Base-by-base conservation (phyloP, 164 flowering plant species). In the Platanus orientalis region DNA sequence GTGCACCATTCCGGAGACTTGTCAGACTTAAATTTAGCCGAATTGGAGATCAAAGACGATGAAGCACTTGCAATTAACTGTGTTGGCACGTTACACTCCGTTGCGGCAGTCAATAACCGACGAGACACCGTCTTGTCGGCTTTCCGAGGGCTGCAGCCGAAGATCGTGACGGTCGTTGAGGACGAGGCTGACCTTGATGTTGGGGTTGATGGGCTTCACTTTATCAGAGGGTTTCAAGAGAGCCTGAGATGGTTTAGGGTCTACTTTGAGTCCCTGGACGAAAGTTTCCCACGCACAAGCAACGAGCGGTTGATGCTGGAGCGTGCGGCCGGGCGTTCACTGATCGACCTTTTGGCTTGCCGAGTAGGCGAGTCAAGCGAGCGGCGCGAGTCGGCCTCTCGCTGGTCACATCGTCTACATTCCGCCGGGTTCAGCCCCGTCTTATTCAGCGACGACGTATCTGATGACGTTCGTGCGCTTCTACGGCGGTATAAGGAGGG, bases 401-500 rank as follows among this genome's bases (percentile, higher is more conserved):
- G 83, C 40, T 91, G 99, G 99, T 78, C 89, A 0, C 44, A 74
- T n/a, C 72, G 96, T 29, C 28, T 94, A 54, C 75, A 61, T 27
- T 71, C 53, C 1, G 76, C 69, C 0, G 97, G 93, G n/a, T 83
- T 84, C 32, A 54, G 57, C 1, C 73, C 87, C 0, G 71, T 73
- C 6, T 54, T 49, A 62, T 94, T 76, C 59, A 88, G 94, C 58
- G 96, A 89, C 29, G 99, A 94, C 59, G 96, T 94, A 44, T 66
- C 79, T 5, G 97, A 91, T 65, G 99, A 91, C 57, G 92, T 88
- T 2, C 66, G 89, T 21, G 95, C 99, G 0, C 73, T 94, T 28
- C 69, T 94, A 69, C 74, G 92, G 80, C 80, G 99, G 79, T 91
- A 94, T 42, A 85, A 75, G 67, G 99, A 89, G 27, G 99, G 97